These are phyloP conservation scores for Chlamydomonas reinhardtii DNA, from an alignment of 163 green algal species.

Conservation along the genomic window DNA sequence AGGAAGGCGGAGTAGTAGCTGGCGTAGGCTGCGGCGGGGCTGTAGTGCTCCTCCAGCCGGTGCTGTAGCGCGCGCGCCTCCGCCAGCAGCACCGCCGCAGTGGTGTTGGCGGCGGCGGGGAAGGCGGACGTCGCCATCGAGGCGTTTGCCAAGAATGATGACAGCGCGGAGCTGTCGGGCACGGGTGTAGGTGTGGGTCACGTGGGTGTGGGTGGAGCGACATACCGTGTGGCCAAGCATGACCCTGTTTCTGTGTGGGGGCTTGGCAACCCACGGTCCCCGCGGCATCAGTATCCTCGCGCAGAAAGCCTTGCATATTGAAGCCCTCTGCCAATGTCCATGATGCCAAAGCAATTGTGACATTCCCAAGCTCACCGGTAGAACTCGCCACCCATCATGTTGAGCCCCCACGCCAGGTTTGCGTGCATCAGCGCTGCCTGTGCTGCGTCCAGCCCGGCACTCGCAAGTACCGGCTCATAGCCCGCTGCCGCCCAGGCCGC, in stretches of 20 bases:
- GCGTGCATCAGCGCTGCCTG: background rate
- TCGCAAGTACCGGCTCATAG: background rate
- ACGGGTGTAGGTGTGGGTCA: too few species aligned
- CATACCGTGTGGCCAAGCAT: too few species aligned
- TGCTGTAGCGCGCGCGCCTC: background rate
- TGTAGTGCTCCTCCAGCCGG: background rate
- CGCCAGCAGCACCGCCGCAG: background rate
- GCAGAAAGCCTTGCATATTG: too few species aligned
- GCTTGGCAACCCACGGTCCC: too few species aligned
- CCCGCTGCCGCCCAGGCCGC: background rate
- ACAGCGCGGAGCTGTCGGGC: background rate
- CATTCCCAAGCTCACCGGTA: constrained; percentile 16
- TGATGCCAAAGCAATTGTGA: too few species aligned
- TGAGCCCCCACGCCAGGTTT: constrained; percentile 32
- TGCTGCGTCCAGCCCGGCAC: background rate
- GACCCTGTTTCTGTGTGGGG: too few species aligned
- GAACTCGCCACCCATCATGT: background rate
- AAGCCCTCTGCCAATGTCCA: too few species aligned
- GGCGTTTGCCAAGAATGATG: background rate
- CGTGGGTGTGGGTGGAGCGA: too few species aligned
- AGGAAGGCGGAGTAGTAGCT: constrained; percentile 8
- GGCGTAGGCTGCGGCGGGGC: background rate
- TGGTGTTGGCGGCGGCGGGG: background rate
- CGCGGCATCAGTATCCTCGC: too few species aligned
- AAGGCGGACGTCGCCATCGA: background rate